phyloP scores from a whole-genome alignment of 1,139 yeast genomes.

The Yamadazyma trypodendri region DNA sequence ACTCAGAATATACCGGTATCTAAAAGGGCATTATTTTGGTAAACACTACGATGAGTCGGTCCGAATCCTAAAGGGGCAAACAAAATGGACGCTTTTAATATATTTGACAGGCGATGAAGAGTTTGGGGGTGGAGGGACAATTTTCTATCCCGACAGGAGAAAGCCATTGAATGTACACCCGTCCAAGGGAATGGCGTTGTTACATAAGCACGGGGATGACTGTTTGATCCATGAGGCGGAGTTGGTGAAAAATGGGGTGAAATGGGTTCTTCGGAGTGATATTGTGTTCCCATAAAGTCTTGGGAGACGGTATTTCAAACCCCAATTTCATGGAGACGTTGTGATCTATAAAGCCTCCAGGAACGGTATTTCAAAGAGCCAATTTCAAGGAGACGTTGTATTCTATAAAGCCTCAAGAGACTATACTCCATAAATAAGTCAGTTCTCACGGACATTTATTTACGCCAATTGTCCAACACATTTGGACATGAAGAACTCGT shows the following conservation, averaged over 20 bases:
- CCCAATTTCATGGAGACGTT: no score
- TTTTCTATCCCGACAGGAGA: slow-evolving; percentile 43
- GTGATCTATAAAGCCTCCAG: no score
- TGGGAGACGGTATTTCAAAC: no score
- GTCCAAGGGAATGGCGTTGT: slow-evolving; percentile 54
- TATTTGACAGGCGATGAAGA: slow-evolving; percentile 61
- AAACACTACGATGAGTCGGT: slow-evolving; percentile 66
- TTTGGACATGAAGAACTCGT: slow-evolving; percentile 24
- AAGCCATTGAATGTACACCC: slow-evolving; percentile 44
- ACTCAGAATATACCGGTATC: slow-evolving; percentile 55
- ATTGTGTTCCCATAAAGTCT: slow-evolving; percentile 35
- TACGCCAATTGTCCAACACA: slow-evolving; percentile 6
- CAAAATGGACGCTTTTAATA: slow-evolving; percentile 61
- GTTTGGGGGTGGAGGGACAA: slow-evolving; percentile 62
- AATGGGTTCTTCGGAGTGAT: slow-evolving; percentile 68
- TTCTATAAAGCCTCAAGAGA: no score
- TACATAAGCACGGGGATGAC: slow-evolving; percentile 69
- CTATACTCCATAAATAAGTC: no score
- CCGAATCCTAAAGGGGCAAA: slow-evolving; percentile 28
- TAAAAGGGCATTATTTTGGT: slow-evolving; percentile 60
- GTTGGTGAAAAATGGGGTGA: slow-evolving; percentile 50
- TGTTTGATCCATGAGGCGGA: slow-evolving; percentile 64
- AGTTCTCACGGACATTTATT: no score
- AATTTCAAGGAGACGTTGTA: no score
- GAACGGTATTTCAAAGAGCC: no score